phyloP scores from a whole-genome alignment of 192 early-diverging fungal species.

The Coemansia sp. region DNA sequence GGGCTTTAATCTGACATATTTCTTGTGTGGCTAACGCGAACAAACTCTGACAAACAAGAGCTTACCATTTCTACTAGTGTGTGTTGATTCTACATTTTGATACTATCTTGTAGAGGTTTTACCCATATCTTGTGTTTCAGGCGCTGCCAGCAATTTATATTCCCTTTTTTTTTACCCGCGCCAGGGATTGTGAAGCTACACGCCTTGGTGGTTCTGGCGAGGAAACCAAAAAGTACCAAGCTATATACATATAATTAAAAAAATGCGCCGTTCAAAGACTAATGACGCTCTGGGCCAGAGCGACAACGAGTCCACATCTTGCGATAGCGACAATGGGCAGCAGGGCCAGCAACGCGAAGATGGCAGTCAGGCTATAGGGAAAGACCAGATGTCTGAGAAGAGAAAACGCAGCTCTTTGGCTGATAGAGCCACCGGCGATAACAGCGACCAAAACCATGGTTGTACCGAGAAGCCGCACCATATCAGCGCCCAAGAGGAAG shows the following conservation, averaged over 20 bases:
- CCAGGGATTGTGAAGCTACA: too few species aligned
- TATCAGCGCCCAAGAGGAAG: slow-evolving; percentile 72
- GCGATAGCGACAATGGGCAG: background rate
- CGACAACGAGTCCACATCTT: background rate
- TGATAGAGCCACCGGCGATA: too few species aligned
- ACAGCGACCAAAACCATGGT: background rate
- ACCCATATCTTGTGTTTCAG: background rate
- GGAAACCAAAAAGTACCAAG: too few species aligned
- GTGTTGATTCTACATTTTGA: too few species aligned
- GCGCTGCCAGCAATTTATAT: too few species aligned
- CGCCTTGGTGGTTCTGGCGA: too few species aligned
- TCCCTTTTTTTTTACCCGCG: too few species aligned
- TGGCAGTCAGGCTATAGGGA: background rate
- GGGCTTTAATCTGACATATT: background rate
- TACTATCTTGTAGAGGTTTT: too few species aligned
- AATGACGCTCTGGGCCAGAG: background rate
- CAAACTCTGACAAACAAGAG: too few species aligned
- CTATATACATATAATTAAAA: too few species aligned
- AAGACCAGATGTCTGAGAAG: background rate
- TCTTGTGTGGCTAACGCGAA: background rate
- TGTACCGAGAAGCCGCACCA: slow-evolving; percentile 4
- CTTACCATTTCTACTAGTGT: too few species aligned
- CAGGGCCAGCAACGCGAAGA: background rate
- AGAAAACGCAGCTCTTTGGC: background rate
- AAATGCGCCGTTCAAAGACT: background rate